These are phyloP conservation scores for Metschnikowia hibisci DNA, from an alignment of 805 yeast species.

Conservation along the genomic window DNA sequence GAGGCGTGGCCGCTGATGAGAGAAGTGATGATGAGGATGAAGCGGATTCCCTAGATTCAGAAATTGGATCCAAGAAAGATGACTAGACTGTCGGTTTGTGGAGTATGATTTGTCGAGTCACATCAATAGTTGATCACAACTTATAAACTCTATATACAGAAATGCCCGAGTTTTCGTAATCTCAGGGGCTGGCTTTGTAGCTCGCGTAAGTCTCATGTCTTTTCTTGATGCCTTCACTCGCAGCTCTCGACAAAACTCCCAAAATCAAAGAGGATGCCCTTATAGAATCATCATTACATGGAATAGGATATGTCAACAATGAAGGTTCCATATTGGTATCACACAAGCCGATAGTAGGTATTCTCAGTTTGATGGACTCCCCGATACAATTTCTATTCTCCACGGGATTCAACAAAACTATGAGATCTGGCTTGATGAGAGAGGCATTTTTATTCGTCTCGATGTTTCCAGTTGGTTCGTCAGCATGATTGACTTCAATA, in stretches of 20 bases:
- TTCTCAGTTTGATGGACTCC: conserved; percentile 77
- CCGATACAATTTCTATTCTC: conserved; percentile 76
- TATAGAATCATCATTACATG: conserved; percentile 90
- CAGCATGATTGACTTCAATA: conserved; percentile 69
- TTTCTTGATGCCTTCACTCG: conserved; percentile 65
- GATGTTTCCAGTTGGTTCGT: conserved; percentile 58
- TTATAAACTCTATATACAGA: conserved; percentile 3
- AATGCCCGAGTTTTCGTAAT: neutral
- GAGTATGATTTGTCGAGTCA: neutral
- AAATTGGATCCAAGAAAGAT: conserved; percentile 13
- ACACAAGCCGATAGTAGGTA: conserved; percentile 90
- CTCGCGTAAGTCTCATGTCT: conserved; percentile 38
- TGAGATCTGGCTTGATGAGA: conserved; percentile 81
- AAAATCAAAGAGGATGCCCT: conserved; percentile 75
- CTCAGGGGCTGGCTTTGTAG: conserved; percentile 11
- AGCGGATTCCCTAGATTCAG: conserved; percentile 14
- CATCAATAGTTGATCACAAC: neutral
- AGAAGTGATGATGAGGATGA: conserved; percentile 85
- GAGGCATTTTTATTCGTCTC: conserved; percentile 45
- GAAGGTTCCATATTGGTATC: conserved; percentile 94
- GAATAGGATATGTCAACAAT: conserved; percentile 88
- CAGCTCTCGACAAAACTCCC: conserved; percentile 84
- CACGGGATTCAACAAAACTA: conserved; percentile 80
- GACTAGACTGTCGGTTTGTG: neutral
- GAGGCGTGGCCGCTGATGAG: conserved; percentile 68